Conservation (phyloP, 73 alveolate species). For the Tetrahymena borealis region DNA sequence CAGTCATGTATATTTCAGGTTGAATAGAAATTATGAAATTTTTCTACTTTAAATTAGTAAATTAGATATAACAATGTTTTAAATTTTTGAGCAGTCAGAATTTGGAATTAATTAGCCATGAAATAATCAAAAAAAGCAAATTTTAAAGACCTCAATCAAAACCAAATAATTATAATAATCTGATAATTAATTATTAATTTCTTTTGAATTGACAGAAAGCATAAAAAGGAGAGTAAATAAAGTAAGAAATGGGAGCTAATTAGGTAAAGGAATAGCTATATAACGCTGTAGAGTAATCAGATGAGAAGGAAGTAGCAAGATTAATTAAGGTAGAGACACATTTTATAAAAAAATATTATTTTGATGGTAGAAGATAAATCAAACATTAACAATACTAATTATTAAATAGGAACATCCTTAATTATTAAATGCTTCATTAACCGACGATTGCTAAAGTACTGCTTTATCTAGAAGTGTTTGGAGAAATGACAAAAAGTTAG, state of each 20-base stretch:
- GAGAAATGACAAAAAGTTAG: conserved; percentile 31
- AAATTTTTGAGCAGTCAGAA: no score
- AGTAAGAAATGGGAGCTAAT: conserved; percentile 10
- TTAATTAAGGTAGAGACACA: conserved; percentile 16
- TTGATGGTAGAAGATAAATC: no score
- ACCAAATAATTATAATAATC: background rate
- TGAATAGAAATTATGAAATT: no score
- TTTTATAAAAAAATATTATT: background rate
- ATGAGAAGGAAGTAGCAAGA: background rate
- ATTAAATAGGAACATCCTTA: conserved; percentile 2
- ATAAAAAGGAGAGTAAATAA: background rate
- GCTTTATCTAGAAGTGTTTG: conserved; percentile 35
- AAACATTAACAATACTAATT: background rate
- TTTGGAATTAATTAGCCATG: no score
- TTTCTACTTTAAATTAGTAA: no score
- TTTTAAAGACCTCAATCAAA: no score
- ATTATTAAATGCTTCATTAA: conserved; percentile 8
- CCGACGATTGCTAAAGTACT: conserved; percentile 1
- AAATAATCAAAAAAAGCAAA: no score
- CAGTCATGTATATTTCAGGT: no score
- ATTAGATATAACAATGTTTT: no score
- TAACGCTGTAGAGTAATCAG: conserved; percentile 25
- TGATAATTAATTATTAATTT: background rate
- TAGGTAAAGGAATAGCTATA: conserved; percentile 6
- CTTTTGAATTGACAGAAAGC: background rate